A percentile compares a stretch with the other conserved stretches of the same genome.
Evolutionary conservation across 2,329 filamentous ascomycete species (phyloP).

Genomic region (Fusarium buxicola): DNA sequence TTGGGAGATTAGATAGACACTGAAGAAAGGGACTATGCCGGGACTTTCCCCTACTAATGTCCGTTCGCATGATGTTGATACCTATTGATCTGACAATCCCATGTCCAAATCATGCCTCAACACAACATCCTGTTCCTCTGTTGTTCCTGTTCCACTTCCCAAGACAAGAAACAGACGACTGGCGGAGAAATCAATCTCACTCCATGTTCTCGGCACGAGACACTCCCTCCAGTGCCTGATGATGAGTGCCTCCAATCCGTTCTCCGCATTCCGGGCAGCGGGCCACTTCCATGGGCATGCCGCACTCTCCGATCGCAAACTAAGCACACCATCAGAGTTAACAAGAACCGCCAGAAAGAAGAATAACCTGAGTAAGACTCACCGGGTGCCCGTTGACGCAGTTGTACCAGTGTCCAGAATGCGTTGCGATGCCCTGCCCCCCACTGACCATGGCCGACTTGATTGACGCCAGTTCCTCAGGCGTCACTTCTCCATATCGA

Average conservation of each 20-base stretch:
- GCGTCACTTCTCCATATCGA: constrained; percentile 55
- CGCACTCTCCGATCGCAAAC: constrained; percentile 75
- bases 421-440: constrained; percentile 51
- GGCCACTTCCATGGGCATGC: constrained; percentile 71
- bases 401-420: constrained; percentile 51
- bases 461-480: constrained; percentile 57
- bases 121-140: too few relatives aligned
- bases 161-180: too few relatives aligned
- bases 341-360: not conserved
- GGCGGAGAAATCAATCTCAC: not conserved
- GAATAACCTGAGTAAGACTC: not conserved
- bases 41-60: too few relatives aligned
- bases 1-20: too few relatives aligned
- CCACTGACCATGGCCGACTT: constrained; percentile 61
- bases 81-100: too few relatives aligned
- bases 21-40: too few relatives aligned
- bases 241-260: constrained; percentile 12
- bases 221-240: constrained; percentile 1
- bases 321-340: constrained; percentile 36
- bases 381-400: constrained; percentile 49
- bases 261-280: constrained; percentile 72
- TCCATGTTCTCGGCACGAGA: constrained; percentile 11
- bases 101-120: too few relatives aligned
- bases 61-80: too few relatives aligned
- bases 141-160: too few relatives aligned